These are phyloP conservation scores for Ceratocystis lukuohia DNA, from an alignment of 2,329 filamentous ascomycete genomes.

Conservation along the genomic window DNA sequence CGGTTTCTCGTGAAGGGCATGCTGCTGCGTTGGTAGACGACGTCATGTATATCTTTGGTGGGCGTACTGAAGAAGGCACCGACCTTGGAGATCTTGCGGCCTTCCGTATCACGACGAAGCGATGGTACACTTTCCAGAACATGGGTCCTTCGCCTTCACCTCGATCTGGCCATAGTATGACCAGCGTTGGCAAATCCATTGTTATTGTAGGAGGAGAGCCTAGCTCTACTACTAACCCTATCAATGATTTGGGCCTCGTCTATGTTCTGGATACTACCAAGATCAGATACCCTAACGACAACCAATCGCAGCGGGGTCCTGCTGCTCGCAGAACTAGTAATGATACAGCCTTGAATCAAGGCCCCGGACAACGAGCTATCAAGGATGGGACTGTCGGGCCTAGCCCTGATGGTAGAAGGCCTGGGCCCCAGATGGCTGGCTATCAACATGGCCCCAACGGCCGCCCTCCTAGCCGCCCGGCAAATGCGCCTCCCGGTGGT, in stretches of 20 bases:
- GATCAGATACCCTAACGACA: conserved; percentile 86
- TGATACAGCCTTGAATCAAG: conserved; percentile 25
- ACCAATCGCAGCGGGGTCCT: conserved; percentile 28
- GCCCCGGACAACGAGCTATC: conserved; percentile 29
- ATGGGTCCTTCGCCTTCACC: conserved; percentile 95
- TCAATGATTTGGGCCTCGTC: conserved; percentile 72
- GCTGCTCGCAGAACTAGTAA: conserved; percentile 34
- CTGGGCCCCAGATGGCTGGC: conserved; percentile 23
- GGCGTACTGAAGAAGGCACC: conserved; percentile 80
- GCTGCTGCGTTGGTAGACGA: conserved; percentile 88
- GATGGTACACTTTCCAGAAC: conserved; percentile 99
- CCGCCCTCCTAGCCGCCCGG: conserved; percentile 35
- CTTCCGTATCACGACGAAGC: conserved; percentile 56
- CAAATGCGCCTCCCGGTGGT: conserved; percentile 22
- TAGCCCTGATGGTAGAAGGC: conserved; percentile 34
- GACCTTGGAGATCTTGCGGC: conserved; percentile 90
- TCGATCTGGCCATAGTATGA: conserved; percentile 95
- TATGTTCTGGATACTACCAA: conserved; percentile 92
- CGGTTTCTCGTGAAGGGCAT: conserved; percentile 83
- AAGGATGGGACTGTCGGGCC: conserved; percentile 40
- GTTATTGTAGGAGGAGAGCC: conserved; percentile 90
- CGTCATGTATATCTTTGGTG: conserved; percentile 98
- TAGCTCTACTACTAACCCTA: conserved; percentile 68
- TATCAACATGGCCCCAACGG: conserved; percentile 28
- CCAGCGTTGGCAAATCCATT: conserved; percentile 79